Evolutionary conservation across 352 stramenopile species (phyloP).

Genomic region (Sclerospora graminicola): DNA sequence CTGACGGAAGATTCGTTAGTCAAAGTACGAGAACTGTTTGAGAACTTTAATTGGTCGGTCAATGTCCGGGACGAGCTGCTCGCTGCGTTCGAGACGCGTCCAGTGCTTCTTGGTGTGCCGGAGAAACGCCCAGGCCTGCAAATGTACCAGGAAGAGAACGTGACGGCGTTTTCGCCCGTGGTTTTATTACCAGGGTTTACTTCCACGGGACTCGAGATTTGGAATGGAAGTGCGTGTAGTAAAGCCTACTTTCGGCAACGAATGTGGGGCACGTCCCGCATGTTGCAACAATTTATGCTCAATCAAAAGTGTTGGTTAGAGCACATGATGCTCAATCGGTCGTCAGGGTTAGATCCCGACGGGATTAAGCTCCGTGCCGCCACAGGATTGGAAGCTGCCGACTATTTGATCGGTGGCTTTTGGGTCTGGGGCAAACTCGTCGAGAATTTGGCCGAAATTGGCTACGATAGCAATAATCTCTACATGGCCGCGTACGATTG

Average conservation of each 20-base stretch:
- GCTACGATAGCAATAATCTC: conserved; percentile 89
- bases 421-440: conserved; percentile 93
- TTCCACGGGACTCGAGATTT: conserved; percentile 91
- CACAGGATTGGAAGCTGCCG: conserved; percentile 85
- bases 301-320: conserved; percentile 89
- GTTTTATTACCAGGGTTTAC: conserved; percentile 91
- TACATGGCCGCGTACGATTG: conserved; percentile 85
- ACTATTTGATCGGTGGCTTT: conserved; percentile 91
- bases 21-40: conserved; percentile 47
- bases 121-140: conserved; percentile 39
- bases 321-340: conserved; percentile 87
- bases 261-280: conserved; percentile 87
- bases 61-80: conserved; percentile 58
- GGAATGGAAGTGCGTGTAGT: conserved; percentile 84
- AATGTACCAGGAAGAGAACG: conserved; percentile 33
- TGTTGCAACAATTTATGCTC: conserved; percentile 84
- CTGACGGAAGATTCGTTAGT: conserved; percentile 40
- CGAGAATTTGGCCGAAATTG: conserved; percentile 86
- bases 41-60: conserved; percentile 53
- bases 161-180: conserved; percentile 60
- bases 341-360: conserved; percentile 84
- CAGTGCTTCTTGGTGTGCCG: conserved; percentile 21
- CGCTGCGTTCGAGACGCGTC: conserved; percentile 45
- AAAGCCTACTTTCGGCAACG: conserved; percentile 86
- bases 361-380: conserved; percentile 71